phyloP scores from a whole-genome alignment of 2,329 filamentous ascomycete genomes.

The Fusarium verticillioides region DNA sequence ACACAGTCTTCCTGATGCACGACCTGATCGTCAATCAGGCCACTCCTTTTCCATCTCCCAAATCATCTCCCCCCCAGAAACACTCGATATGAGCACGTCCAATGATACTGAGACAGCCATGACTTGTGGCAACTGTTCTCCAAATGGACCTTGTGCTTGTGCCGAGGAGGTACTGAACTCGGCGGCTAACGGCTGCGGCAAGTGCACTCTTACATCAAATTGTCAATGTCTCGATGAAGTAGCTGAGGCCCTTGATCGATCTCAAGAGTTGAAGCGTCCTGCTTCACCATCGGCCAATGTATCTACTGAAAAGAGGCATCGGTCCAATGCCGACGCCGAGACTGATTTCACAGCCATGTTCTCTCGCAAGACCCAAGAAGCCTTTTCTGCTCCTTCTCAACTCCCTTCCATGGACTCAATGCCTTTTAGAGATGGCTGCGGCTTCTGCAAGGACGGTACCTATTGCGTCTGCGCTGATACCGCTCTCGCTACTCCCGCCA shows the following conservation, averaged over 20 bases:
- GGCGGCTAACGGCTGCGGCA: conserved; percentile 70
- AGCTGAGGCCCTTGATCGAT: conserved; percentile 57
- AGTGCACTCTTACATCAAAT: conserved; percentile 69
- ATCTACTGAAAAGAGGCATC: conserved; percentile 66
- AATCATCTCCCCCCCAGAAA: conserved; percentile 66
- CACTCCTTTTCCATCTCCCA: conserved; percentile 66
- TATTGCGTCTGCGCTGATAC: conserved; percentile 84
- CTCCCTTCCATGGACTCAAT: conserved; percentile 51
- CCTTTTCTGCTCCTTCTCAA: conserved; percentile 48
- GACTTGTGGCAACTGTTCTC: conserved; percentile 67
- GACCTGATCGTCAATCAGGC: conserved; percentile 45
- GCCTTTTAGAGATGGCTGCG: conserved; percentile 74
- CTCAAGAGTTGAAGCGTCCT: conserved; percentile 59
- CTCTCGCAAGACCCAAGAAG: conserved; percentile 56
- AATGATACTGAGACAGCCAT: conserved; percentile 50
- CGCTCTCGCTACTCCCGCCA: conserved; percentile 54
- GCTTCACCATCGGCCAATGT: conserved; percentile 56
- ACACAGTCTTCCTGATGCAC: conserved; percentile 45
- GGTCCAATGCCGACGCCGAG: conserved; percentile 66
- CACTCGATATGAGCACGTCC: conserved; percentile 47
- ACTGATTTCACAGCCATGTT: conserved; percentile 80
- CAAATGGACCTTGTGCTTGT: conserved; percentile 66
- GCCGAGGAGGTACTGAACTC: conserved; percentile 67
- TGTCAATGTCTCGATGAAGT: conserved; percentile 75
- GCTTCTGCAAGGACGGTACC: conserved; percentile 84